These are phyloP conservation scores for Fagopyrum tataricum DNA, from an alignment of 148 eudicot species.

Conservation along the genomic window DNA sequence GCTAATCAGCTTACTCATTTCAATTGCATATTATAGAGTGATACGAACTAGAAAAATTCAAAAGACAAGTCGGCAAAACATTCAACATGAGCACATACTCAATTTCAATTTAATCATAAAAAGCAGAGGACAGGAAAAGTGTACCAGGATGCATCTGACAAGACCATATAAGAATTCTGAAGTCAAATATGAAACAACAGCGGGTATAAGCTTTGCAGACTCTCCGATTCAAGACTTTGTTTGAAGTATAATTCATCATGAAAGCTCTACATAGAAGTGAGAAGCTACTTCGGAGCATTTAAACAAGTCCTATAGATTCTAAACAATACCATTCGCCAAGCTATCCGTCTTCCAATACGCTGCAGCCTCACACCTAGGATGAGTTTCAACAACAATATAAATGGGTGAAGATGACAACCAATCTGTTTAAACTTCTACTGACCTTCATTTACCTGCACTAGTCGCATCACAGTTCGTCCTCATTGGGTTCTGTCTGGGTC, in stretches of 20 bases:
- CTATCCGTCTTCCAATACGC: neutral
- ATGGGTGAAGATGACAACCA: neutral
- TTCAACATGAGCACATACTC: too few species aligned
- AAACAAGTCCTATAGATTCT: neutral
- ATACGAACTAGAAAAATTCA: too few species aligned
- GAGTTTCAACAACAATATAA: neutral
- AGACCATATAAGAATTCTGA: neutral
- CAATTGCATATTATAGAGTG: too few species aligned
- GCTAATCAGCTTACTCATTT: too few species aligned
- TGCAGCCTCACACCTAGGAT: neutral
- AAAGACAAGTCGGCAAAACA: too few species aligned
- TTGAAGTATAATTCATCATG: neutral
- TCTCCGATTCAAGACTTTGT: too few species aligned
- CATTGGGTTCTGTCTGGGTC: slow-evolving; percentile 38
- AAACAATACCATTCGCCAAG: neutral
- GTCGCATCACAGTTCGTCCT: neutral
- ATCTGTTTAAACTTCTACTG: neutral
- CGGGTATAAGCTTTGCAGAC: neutral
- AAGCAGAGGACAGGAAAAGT: neutral
- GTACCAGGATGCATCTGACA: neutral
- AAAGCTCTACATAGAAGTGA: neutral
- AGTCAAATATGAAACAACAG: neutral
- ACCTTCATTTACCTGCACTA: neutral
- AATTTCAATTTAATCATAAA: too few species aligned
- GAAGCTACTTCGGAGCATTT: neutral